Evolutionary conservation across 495 filamentous ascomycete species (phyloP), one percentile per base, ranked within the genome.

Genomic region (Trichoderma gamsii): DNA sequence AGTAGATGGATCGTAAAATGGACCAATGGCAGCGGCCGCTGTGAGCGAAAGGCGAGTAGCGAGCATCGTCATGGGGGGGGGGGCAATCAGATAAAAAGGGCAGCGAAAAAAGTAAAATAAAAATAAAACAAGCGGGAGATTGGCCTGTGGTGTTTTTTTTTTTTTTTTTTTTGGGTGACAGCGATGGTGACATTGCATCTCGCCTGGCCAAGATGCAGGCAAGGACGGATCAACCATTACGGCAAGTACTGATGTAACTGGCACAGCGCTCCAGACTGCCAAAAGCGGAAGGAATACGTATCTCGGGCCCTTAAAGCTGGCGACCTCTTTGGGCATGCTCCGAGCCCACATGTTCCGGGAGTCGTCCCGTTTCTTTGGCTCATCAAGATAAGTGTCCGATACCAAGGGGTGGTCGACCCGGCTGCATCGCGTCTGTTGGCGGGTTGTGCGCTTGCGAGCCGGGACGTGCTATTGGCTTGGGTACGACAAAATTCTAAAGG

Each of bases 201-300:
- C 49, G 21, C n/a, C 49, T 52, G 21, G 49, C 49, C 49, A 18
- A 52, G 49, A 52, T 52, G 49, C 49, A 61, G 56, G 56, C 8
- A 29, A 32, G 56, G 56, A 13, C 16, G 16, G 56, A 32, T 61
- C 56, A 25, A 13, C 27, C 27, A 61, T 23, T 29, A 18, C 2
- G 56, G 56, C 23, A 61, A 61, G 56, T 61, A 61, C 56, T 15
- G 35, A 32, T 18, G n/a, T 61, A 61, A 23, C 25, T 32, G 56
- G 11, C 23, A 15, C 25, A 23, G 56, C 56, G 56, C 56, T 61
- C 27, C 56, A 61, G 7, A 15, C 29, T 61, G 23, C 56, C 56
- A 13, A 61, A 61, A 61, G 12, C 11, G 56, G 56, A 61, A 61
- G n/a, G 56, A 61, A 23, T 29, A 61, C 56, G 56, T 61, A 61